Conservation (phyloP, 495 filamentous ascomycete species). For the Bombardia bombarda region DNA sequence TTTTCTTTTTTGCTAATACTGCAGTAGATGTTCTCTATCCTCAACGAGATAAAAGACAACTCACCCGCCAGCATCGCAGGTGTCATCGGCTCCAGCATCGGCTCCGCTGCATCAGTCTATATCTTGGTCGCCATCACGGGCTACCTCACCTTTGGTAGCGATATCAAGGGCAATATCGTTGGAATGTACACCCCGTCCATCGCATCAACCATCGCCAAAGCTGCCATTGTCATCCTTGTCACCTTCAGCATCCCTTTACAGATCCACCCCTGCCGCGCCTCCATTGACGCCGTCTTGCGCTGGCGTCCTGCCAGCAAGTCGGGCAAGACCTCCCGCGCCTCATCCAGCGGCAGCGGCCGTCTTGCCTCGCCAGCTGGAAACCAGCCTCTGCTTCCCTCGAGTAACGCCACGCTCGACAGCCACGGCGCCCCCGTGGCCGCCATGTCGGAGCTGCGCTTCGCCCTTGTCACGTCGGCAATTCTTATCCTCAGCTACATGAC, state of each 20-base stretch:
- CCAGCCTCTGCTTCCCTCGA: slow-evolving; percentile 35
- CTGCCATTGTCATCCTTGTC: slow-evolving; percentile 92
- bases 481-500: slow-evolving; percentile 76
- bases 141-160: slow-evolving; percentile 88
- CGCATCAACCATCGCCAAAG: slow-evolving; percentile 82
- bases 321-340: slow-evolving; percentile 73
- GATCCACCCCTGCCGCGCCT: slow-evolving; percentile 89
- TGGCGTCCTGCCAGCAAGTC: slow-evolving; percentile 70
- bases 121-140: slow-evolving; percentile 89
- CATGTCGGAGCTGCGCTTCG: slow-evolving; percentile 86
- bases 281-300: slow-evolving; percentile 81
- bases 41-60: slow-evolving; percentile 89
- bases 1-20: background rate
- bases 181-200: slow-evolving; percentile 80
- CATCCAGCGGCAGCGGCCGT: slow-evolving; percentile 16
- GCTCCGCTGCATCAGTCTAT: slow-evolving; percentile 71
- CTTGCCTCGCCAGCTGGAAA: slow-evolving; percentile 26
- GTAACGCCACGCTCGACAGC: slow-evolving; percentile 20
- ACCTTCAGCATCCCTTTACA: slow-evolving; percentile 96
- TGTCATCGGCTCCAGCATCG: slow-evolving; percentile 78
- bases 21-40: slow-evolving; percentile 99
- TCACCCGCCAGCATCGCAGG: slow-evolving; percentile 67
- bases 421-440: slow-evolving; percentile 31
- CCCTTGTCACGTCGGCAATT: slow-evolving; percentile 77
- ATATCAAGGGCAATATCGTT: slow-evolving; percentile 83